A percentile compares a stretch with the other conserved stretches of the same genome.
phyloP scores from a whole-genome alignment of 2,329 filamentous ascomycete species.

The Nemania serpens region DNA sequence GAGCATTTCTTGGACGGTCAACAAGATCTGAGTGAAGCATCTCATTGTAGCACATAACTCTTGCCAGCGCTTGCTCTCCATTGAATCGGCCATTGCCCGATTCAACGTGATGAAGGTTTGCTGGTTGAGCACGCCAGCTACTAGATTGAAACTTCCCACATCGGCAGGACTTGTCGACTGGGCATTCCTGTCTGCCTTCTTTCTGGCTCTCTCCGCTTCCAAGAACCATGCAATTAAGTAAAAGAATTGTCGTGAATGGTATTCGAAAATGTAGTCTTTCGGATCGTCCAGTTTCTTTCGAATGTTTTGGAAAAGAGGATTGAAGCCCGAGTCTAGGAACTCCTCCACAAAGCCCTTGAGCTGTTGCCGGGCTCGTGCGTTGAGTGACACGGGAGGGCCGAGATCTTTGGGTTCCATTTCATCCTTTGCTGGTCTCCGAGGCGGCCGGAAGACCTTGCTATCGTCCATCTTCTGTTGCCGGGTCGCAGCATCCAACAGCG shows the following conservation, averaged over 20 bases:
- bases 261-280: constrained; percentile 76
- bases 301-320: constrained; percentile 83
- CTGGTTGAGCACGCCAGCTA: constrained; percentile 89
- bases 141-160: constrained; percentile 79
- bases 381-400: constrained; percentile 72
- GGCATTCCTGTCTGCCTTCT: constrained; percentile 57
- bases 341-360: constrained; percentile 86
- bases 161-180: constrained; percentile 53
- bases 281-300: constrained; percentile 91
- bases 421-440: constrained; percentile 65
- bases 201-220: constrained; percentile 77
- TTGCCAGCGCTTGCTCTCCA: constrained; percentile 85
- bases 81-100: constrained; percentile 75
- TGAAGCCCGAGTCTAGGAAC: constrained; percentile 94
- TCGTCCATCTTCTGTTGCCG: constrained; percentile 88
- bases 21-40: constrained; percentile 91
- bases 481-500: constrained; percentile 71
- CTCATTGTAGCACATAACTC: constrained; percentile 87
- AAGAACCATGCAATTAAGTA: constrained; percentile 94
- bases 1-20: constrained; percentile 92
- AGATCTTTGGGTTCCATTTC: constrained; percentile 74
- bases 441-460: constrained; percentile 87
- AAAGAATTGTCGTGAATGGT: constrained; percentile 85
- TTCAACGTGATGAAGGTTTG: constrained; percentile 92
- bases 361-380: constrained; percentile 72